Percentiles rank a stretch among this genome's conserved stretches.
Conservation (phyloP, 1,284 basidiomycete species). For the Peniophora sp. region DNA sequence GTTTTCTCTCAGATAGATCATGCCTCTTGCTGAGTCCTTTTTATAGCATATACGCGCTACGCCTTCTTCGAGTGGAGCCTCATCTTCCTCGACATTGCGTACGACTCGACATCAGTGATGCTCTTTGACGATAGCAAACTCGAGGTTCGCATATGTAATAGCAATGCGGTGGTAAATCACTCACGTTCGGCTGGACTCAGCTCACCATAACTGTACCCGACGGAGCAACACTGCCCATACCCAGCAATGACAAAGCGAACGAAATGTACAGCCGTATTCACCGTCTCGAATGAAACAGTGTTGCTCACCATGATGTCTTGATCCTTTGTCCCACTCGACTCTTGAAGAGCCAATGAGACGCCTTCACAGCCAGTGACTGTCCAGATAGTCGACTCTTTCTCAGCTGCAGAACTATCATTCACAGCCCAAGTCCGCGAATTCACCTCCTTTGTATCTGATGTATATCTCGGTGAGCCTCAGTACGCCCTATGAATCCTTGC, state of each 20-base stretch:
- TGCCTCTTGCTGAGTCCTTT: neutral
- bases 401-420: neutral
- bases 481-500: neutral
- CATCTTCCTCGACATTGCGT: conserved; percentile 73
- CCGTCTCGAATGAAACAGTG: conserved; percentile 26
- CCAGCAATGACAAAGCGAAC: conserved; percentile 6
- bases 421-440: neutral
- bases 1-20: conserved; percentile 11
- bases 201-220: neutral
- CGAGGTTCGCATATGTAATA: conserved; percentile 31
- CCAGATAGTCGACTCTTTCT: neutral
- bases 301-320: neutral
- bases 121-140: conserved; percentile 55
- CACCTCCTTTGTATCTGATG: conserved; percentile 11
- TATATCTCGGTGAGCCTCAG: conserved; percentile 21
- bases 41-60: conserved; percentile 75
- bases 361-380: neutral
- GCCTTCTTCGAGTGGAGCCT: conserved; percentile 85
- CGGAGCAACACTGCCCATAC: neutral
- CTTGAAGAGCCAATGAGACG: neutral
- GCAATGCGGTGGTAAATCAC: neutral
- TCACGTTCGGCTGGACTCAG: neutral
- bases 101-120: conserved; percentile 59
- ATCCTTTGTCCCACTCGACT: neutral
- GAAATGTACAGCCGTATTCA: conserved; percentile 34